Evolutionary conservation across 2,329 filamentous ascomycete species (phyloP), one percentile per base, ranked within the genome.

Genomic region (Neofusicoccum ribis): DNA sequence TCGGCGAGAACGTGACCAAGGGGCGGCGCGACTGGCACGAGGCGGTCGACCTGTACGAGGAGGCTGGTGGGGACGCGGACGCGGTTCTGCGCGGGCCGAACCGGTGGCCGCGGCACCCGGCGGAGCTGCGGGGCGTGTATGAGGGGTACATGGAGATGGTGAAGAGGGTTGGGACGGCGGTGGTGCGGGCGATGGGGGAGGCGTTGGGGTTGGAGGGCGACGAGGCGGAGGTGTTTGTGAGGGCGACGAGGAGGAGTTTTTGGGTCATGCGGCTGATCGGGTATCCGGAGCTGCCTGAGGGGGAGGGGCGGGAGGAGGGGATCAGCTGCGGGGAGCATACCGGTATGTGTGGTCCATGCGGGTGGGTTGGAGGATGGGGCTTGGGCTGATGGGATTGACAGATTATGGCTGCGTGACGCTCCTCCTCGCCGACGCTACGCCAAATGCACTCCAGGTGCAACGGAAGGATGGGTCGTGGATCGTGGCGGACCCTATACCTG

Each of bases 381-480:
- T n/a, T 2, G 20, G 14, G 17, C 23, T 60, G 9, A 47, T 20
- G 27, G 5, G 2, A 5, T 8, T 60, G 43, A 78, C 77, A 27
- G 81, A 83, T 68, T 83, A 83, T 67, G 81, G 81, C 39, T 81
- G 78, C 65, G 75, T 82, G 4, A 83, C 81, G 0, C 77, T 83
- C 4, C 75, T 83, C 3, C 74, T 82, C 9, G 74, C 81, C 0
- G 80, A 82, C 65, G 71, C 77, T 1, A 82, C 79, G 0, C 77
- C 74, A 7, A 73, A 76, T 4, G 80, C 80, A 63, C 23, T 51
- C 12, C 56, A 47, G 9, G 41, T 60, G 5, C 56, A 60, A 4
- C 31, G 41, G n/a, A 60, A 37, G 15, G 56, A 62, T 20, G 59
- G 59, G 7, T 73, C 74, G 0, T 84, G 82, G 82, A 72, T 83